Evolutionary conservation across 352 stramenopile genomes (phyloP).

Genomic region (Blastocystis sp.): DNA sequence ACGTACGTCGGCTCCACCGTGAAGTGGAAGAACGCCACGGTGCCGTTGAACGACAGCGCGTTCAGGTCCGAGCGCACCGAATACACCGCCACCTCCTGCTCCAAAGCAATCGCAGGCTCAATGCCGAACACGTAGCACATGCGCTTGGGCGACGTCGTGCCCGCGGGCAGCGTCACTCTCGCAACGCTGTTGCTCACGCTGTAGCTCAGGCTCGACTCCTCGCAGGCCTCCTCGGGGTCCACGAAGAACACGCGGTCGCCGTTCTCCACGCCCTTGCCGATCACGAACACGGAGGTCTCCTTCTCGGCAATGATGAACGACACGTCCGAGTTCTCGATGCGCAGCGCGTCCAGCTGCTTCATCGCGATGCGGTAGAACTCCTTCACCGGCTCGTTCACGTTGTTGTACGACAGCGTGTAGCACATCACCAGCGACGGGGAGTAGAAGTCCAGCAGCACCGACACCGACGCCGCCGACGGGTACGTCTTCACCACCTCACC

Average conservation of each 20-base stretch:
- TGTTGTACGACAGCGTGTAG: slow-evolving; percentile 41
- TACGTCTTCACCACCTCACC: not conserved
- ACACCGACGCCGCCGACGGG: not conserved
- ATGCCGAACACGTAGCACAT: slow-evolving; percentile 41
- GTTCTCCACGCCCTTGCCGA: slow-evolving; percentile 3
- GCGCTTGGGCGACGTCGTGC: not conserved
- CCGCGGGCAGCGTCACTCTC: slow-evolving; percentile 1
- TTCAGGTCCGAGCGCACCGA: slow-evolving; percentile 45
- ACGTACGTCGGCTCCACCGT: slow-evolving; percentile 3
- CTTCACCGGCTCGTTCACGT: slow-evolving; percentile 47
- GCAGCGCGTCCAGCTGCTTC: slow-evolving; percentile 51
- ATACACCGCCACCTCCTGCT: slow-evolving; percentile 4
- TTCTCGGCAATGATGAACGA: slow-evolving; percentile 33
- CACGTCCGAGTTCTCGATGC: slow-evolving; percentile 29
- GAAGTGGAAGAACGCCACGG: slow-evolving; percentile 44
- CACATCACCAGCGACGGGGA: slow-evolving; percentile 16
- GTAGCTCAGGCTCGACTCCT: not conserved
- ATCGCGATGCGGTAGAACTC: not conserved
- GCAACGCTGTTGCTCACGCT: not conserved
- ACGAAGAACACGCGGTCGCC: slow-evolving; percentile 32
- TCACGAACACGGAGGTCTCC: not conserved
- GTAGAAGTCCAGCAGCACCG: slow-evolving; percentile 1
- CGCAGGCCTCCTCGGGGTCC: not conserved
- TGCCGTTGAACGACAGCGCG: slow-evolving; percentile 20
- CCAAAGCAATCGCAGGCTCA: not conserved